Evolutionary conservation across 306 rosid species (phyloP).

Genomic region (Cicer bijugum): DNA sequence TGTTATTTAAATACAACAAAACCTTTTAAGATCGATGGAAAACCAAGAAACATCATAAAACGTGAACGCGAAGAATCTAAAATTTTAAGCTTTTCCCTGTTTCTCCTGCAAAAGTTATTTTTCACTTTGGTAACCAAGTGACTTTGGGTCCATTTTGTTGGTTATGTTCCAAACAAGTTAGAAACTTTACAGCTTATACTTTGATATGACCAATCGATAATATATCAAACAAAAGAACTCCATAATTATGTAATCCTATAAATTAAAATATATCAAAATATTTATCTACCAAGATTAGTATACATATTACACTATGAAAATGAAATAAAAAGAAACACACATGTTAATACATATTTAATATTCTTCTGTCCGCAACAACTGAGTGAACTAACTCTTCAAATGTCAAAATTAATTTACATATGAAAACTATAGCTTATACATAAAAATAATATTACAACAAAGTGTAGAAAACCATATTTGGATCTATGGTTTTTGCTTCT

Average conservation of each 20-base stretch:
- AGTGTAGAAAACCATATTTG: neutral
- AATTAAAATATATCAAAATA: conserved; percentile 25
- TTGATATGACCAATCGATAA: neutral
- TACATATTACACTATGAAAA: conserved; percentile 36
- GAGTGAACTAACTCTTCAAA: neutral
- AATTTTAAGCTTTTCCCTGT: conserved; percentile 5
- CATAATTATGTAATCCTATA: neutral
- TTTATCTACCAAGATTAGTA: conserved; percentile 27
- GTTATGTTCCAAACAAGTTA: conserved; percentile 40
- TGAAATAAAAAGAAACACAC: conserved; percentile 21
- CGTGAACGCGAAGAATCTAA: neutral
- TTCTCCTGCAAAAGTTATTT: conserved; percentile 39
- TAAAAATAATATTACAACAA: conserved; percentile 43
- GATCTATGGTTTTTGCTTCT: conserved; percentile 63
- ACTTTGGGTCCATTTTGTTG: conserved; percentile 49
- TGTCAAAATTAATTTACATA: conserved; percentile 12
- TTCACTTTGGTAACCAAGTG: conserved; percentile 43
- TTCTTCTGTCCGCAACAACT: conserved; percentile 4
- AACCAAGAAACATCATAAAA: neutral
- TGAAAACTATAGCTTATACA: conserved; percentile 37
- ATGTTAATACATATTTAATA: neutral
- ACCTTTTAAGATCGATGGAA: no score
- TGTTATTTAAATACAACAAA: no score
- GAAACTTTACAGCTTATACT: conserved; percentile 53
- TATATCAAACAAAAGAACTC: neutral